Evolutionary conservation across 2,329 filamentous ascomycete species (phyloP).

Genomic region (Aplosporella prunicola): DNA sequence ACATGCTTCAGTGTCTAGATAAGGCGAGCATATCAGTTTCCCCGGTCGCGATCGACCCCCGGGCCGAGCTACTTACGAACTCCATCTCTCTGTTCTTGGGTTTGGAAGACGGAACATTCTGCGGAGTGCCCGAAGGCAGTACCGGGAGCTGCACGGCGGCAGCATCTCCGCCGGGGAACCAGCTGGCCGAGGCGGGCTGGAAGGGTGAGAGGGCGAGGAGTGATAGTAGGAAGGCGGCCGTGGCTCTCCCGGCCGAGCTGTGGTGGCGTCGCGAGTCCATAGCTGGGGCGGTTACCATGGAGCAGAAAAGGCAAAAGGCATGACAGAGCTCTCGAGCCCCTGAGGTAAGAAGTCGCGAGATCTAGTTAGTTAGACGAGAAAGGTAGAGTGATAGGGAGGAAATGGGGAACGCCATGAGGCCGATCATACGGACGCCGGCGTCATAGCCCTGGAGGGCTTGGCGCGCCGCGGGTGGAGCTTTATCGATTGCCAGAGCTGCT

Average conservation of each 20-base stretch:
- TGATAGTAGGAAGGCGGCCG: constrained; percentile 51
- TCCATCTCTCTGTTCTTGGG: constrained; percentile 6
- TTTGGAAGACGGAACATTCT: constrained; percentile 5
- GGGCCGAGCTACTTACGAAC: constrained; percentile 10
- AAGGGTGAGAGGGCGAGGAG: constrained; percentile 51
- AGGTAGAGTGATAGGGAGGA: too few relatives aligned
- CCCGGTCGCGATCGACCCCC: constrained; percentile 13
- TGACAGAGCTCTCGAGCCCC: constrained; percentile 23
- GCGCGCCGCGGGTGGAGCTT: too few relatives aligned
- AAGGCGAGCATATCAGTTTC: constrained; percentile 6
- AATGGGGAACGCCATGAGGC: too few relatives aligned
- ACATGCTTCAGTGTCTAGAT: constrained; percentile 66
- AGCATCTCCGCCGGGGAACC: background rate
- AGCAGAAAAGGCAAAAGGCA: constrained; percentile 15
- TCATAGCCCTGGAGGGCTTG: too few relatives aligned
- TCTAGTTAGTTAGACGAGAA: too few relatives aligned
- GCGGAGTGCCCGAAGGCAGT: constrained; percentile 15
- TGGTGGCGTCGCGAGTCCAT: constrained; percentile 11
- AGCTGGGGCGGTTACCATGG: constrained; percentile 16
- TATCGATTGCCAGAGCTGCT: too few relatives aligned
- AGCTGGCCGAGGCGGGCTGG: constrained; percentile 3
- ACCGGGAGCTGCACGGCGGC: constrained; percentile 14
- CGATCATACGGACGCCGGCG: too few relatives aligned
- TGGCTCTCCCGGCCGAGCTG: constrained; percentile 10
- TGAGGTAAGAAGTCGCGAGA: constrained; percentile 17